phyloP scores from a whole-genome alignment of 1,284 basidiomycete species.

The Microbotryum violaceum region DNA sequence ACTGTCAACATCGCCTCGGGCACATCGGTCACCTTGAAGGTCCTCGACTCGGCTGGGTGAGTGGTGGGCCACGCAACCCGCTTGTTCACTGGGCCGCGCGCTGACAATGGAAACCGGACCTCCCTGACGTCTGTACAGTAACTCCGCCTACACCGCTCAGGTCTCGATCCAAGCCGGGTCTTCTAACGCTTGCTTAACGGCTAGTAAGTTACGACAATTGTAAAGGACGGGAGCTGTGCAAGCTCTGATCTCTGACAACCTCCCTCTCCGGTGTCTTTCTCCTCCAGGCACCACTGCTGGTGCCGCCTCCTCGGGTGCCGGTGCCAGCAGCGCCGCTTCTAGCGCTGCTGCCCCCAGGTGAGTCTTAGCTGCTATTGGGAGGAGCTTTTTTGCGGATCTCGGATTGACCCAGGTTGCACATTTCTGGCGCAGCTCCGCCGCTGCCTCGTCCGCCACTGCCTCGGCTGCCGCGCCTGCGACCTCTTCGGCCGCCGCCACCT shows the following conservation, averaged over 20 bases:
- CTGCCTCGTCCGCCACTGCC: neutral
- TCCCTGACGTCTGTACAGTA: neutral
- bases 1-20: conserved; percentile 2
- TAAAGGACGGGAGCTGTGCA: too few relatives aligned
- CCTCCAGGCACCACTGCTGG: neutral
- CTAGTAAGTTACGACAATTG: neutral
- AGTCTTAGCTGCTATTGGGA: too few relatives aligned
- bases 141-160: neutral
- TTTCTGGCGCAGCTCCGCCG: neutral
- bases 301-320: neutral
- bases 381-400: too few relatives aligned
- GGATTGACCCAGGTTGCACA: too few relatives aligned
- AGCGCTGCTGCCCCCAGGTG: neutral
- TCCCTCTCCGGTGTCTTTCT: too few relatives aligned
- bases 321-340: neutral
- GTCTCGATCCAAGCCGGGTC: neutral
- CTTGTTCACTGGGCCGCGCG: neutral
- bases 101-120: neutral
- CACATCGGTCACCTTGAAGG: neutral
- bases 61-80: neutral
- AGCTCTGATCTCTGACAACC: too few relatives aligned
- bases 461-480: neutral
- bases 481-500: neutral
- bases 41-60: conserved; percentile 1
- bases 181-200: neutral